These are phyloP conservation scores for Cyclocybe cylindracea DNA, from an alignment of 768 basidiomycete genomes.

Conservation along the genomic window DNA sequence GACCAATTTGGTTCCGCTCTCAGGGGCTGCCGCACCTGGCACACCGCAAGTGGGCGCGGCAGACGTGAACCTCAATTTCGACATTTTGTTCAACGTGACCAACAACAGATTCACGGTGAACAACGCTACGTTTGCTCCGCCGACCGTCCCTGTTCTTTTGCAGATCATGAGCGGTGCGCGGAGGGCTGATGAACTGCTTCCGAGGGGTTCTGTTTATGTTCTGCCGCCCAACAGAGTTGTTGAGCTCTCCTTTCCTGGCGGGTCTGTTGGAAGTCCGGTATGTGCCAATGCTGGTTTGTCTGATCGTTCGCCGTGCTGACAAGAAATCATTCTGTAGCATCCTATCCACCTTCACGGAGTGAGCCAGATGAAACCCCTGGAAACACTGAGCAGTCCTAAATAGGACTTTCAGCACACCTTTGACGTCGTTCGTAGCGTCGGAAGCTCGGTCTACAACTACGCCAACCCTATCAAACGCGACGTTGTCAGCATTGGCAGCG, in stretches of 20 bases:
- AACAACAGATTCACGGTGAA: too few species aligned
- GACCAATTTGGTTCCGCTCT: too few species aligned
- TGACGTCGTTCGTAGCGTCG: constrained; percentile 44
- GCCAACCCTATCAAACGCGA: constrained; percentile 39
- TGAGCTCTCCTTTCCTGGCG: constrained; percentile 46
- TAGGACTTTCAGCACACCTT: constrained; percentile 42
- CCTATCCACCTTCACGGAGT: constrained; percentile 52
- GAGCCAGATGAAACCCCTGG: constrained; percentile 19
- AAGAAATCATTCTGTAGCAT: constrained; percentile 26
- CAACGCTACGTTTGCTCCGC: too few species aligned
- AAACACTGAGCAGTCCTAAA: too few species aligned
- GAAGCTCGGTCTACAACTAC: constrained; percentile 38
- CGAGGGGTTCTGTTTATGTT: constrained; percentile 40
- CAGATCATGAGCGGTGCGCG: constrained; percentile 49
- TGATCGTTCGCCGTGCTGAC: neutral
- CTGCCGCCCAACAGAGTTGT: constrained; percentile 48
- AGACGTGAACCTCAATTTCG: too few species aligned
- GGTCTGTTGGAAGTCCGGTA: constrained; percentile 26
- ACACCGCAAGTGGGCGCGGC: too few species aligned
- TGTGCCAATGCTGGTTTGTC: neutral
- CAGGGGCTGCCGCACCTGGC: too few species aligned
- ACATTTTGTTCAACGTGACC: too few species aligned
- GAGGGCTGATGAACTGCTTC: constrained; percentile 39
- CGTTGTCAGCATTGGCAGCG: constrained; percentile 32
- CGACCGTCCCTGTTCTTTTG: constrained; percentile 46